These are phyloP conservation scores for Alopecurus myosuroides DNA, from an alignment of 176 grass and related monocot genomes.

Conservation along the genomic window DNA sequence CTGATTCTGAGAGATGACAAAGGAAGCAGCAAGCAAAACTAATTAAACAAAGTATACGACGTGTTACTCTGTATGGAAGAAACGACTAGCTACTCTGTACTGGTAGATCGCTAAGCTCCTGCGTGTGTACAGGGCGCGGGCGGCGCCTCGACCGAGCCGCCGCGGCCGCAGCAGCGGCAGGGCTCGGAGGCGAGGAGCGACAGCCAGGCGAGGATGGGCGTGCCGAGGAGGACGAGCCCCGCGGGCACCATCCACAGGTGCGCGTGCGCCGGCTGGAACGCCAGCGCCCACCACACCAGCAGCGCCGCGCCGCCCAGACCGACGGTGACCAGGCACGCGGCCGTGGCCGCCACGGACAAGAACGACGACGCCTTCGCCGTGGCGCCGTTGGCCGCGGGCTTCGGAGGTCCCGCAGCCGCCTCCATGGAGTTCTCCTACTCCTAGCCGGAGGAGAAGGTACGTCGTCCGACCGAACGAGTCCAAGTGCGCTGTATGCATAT, in stretches of 20 bases:
- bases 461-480: neutral
- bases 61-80: neutral
- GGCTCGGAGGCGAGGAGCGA: conserved; percentile 45
- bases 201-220: conserved; percentile 69
- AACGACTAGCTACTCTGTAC: neutral
- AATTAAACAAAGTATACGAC: neutral
- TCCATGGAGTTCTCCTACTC: conserved; percentile 26
- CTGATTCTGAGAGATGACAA: conserved; percentile 16
- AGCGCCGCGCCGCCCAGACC: conserved; percentile 62
- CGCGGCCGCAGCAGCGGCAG: conserved; percentile 9
- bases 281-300: conserved; percentile 80
- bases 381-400: neutral
- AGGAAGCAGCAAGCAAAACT: neutral
- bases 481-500: neutral
- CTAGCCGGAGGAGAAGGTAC: neutral
- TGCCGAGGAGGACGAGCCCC: conserved; percentile 80
- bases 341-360: neutral
- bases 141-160: neutral
- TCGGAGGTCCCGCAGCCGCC: neutral
- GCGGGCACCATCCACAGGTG: conserved; percentile 98
- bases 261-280: conserved; percentile 67
- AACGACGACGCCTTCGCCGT: neutral
- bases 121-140: neutral
- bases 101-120: neutral
- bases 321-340: conserved; percentile 34